Conservation (phyloP, 2,329 filamentous ascomycete species). For the Paecilomyces sp. region DNA sequence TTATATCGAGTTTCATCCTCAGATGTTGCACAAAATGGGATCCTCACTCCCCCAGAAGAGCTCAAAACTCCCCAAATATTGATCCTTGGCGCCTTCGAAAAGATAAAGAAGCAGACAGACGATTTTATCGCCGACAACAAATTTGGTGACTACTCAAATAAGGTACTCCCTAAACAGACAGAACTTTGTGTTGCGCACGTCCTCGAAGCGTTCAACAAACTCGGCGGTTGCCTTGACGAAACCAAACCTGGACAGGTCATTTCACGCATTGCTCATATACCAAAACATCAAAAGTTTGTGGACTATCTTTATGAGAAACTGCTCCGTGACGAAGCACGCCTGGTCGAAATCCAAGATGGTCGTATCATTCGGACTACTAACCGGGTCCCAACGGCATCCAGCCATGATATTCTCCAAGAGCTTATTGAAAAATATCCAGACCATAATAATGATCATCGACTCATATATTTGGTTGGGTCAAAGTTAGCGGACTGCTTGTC, state of each 20-base stretch:
- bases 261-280: constrained; percentile 13
- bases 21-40: too few relatives aligned
- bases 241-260: constrained; percentile 1
- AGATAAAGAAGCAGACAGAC: too few relatives aligned
- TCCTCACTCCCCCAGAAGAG: too few relatives aligned
- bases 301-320: constrained; percentile 18
- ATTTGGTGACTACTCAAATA: too few relatives aligned
- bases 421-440: constrained; percentile 22
- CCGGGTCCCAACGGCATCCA: constrained; percentile 10
- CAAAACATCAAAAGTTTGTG: constrained; percentile 17
- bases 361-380: constrained; percentile 20
- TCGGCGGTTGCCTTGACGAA: constrained; percentile 14
- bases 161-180: too few relatives aligned
- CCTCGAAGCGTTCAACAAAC: constrained; percentile 24
- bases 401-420: constrained; percentile 14
- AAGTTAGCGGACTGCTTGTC: constrained; percentile 32
- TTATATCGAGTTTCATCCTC: too few relatives aligned
- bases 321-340: constrained; percentile 21
- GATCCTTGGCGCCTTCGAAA: too few relatives aligned
- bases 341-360: constrained; percentile 18
- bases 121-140: too few relatives aligned
- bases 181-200: constrained; percentile 9
- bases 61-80: too few relatives aligned
- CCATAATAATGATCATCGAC: constrained; percentile 23
- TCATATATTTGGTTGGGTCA: constrained; percentile 25